Conservation (phyloP, 768 basidiomycete genomes). For the Pisolithus sp. region DNA sequence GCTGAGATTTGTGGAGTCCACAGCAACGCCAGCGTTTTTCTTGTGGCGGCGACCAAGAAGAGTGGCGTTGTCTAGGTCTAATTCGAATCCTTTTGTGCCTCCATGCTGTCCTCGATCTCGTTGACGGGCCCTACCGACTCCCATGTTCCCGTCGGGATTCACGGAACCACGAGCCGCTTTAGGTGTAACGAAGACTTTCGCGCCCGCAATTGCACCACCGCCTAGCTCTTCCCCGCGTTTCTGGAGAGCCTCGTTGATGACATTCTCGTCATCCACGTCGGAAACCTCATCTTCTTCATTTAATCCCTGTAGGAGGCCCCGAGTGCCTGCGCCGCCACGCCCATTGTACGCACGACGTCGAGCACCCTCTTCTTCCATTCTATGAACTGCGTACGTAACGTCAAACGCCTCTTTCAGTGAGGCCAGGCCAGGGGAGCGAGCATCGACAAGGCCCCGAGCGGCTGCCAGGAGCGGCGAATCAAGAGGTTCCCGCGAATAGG, state of each 20-base stretch:
- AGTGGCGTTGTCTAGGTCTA: conserved; percentile 83
- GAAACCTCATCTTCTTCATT: conserved; percentile 89
- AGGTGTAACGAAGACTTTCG: conserved; percentile 11
- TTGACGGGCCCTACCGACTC: conserved; percentile 66
- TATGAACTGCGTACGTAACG: conserved; percentile 96
- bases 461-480: conserved; percentile 90
- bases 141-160: conserved; percentile 22
- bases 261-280: conserved; percentile 42
- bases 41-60: conserved; percentile 68
- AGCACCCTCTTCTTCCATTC: conserved; percentile 98
- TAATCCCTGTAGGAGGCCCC: conserved; percentile 75
- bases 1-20: conserved; percentile 24
- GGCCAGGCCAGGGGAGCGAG: conserved; percentile 86
- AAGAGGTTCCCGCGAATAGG: conserved; percentile 41
- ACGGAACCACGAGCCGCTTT: conserved; percentile 1
- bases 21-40: conserved; percentile 20
- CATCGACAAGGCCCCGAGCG: conserved; percentile 70
- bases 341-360: conserved; percentile 77
- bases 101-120: conserved; percentile 47
- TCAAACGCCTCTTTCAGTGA: conserved; percentile 98
- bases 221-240: conserved; percentile 27
- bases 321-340: conserved; percentile 67
- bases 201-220: neutral
- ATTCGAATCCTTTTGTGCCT: conserved; percentile 55
- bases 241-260: conserved; percentile 44